Conservation (phyloP, 495 filamentous ascomycete species). For the Saxophila tyrrhenica region DNA sequence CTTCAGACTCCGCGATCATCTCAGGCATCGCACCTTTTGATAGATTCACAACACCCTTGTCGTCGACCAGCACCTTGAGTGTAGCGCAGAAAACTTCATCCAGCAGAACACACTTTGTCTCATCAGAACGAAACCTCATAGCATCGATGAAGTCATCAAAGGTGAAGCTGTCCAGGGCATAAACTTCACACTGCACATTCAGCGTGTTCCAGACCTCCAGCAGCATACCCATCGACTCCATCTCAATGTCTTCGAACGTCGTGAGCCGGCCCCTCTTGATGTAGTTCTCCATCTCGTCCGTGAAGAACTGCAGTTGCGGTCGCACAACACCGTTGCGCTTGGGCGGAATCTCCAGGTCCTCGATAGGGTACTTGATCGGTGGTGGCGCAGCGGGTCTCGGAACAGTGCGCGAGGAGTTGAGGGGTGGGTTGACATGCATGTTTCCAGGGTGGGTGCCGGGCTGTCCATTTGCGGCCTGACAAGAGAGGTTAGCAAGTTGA, state of each 20-base stretch:
- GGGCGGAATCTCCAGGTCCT: conserved; percentile 71
- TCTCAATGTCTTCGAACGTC: conserved; percentile 40
- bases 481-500: neutral
- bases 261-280: conserved; percentile 30
- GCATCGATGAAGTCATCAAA: conserved; percentile 93
- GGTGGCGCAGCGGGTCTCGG: conserved; percentile 51
- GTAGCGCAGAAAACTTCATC: conserved; percentile 86
- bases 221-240: conserved; percentile 67
- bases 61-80: conserved; percentile 73
- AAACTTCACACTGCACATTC: conserved; percentile 91
- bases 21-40: conserved; percentile 52
- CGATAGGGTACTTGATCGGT: conserved; percentile 85
- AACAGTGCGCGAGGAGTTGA: neutral
- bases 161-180: conserved; percentile 88
- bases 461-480: neutral
- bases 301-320: conserved; percentile 65
- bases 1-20: conserved; percentile 53
- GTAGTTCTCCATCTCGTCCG: conserved; percentile 33
- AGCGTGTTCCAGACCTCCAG: conserved; percentile 91
- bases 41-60: conserved; percentile 66
- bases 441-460: conserved; percentile 3
- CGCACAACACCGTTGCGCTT: conserved; percentile 47
- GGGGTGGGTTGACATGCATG: conserved; percentile 9
- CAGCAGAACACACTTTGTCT: conserved; percentile 75
- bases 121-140: conserved; percentile 64